Conservation (phyloP, 2,329 filamentous ascomycete genomes). For the Cryphonectria radicalis region DNA sequence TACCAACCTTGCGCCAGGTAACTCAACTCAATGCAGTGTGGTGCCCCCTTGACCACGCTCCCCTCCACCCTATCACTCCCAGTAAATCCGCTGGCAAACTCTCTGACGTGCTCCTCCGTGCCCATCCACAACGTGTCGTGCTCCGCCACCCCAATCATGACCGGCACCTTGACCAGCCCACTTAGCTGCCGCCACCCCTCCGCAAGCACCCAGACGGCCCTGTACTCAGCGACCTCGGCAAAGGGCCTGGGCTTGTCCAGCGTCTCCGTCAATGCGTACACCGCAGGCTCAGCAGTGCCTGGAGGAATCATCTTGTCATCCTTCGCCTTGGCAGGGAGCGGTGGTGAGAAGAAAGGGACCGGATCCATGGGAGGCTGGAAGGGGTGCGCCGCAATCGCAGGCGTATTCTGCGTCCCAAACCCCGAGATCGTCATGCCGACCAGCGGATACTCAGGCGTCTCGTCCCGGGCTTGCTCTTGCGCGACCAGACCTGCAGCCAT, state of each 20-base stretch:
- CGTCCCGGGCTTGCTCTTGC: not conserved
- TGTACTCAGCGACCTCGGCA: constrained; percentile 25
- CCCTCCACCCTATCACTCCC: constrained; percentile 31
- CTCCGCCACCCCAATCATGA: constrained; percentile 33
- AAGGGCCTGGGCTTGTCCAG: constrained; percentile 29
- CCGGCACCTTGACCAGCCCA: constrained; percentile 28
- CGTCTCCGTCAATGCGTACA: constrained; percentile 27
- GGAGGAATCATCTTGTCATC: constrained; percentile 29
- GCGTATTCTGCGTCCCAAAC: constrained; percentile 28
- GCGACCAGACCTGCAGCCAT: constrained; percentile 30
- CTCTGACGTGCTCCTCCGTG: constrained; percentile 28
- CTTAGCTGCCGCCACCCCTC: constrained; percentile 14
- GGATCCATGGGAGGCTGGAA: constrained; percentile 5
- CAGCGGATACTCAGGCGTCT: constrained; percentile 29
- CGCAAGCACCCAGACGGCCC: constrained; percentile 17
- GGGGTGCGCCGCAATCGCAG: not conserved
- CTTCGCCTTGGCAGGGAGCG: constrained; percentile 24
- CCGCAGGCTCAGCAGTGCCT: constrained; percentile 29
- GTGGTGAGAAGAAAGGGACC: constrained; percentile 7
- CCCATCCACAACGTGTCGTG: constrained; percentile 30
- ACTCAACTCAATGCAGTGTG: constrained; percentile 26
- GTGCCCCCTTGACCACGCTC: constrained; percentile 22
- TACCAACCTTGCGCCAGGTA: constrained; percentile 25
- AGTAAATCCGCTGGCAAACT: constrained; percentile 29
- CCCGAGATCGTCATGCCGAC: constrained; percentile 33